Base-by-base conservation (phyloP, 768 basidiomycete genomes). In the Myochromella boudieri region DNA sequence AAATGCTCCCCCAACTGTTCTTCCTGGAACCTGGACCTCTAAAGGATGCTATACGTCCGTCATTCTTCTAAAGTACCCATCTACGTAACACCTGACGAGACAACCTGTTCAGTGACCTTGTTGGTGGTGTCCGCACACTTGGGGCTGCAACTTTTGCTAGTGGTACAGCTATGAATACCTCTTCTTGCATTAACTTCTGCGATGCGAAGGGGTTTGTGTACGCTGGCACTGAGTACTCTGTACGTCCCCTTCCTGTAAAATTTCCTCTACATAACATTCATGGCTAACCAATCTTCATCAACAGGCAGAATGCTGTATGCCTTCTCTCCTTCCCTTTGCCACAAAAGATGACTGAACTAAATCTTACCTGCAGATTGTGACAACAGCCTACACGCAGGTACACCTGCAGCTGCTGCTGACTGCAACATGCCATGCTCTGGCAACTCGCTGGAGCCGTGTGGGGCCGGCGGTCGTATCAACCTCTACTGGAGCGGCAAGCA, bases 381-480 rank as follows among this genome's bases (percentile, higher is more conserved):
- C 40, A 78, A 87, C 55, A 56, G 50, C 25, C 66, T 86, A 24
- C 63, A 68, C 46, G 74, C 72, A 10, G 76, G 70, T 1, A 65
- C 71, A 3, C 71, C 67, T 36, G 72, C 76, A 6, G 62, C 76
- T 27, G 48, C 60, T 4, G 63, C 79, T 0, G 78, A 86, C 37
- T 90, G 87, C 58, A 77, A 75, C 58, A 75, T 75, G 67, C 58
- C 76, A 6, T 90, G 87, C 60, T 69, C 74, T 1, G 87, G 85
- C 12, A 71, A 85, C 55, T 37, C 78, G 4, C 48, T 58, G 3
- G 81, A 90, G 60, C 60, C 61, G 3, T 88, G 86, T 56, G 87
- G 86, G 38, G 81, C 78, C 1, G 78, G 76, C 1, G 62, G 69
- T 59, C 76, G 73, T 21, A 69, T 88, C 11, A 82, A 81, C 54